phyloP scores from a whole-genome alignment of 202 grass and related monocot genomes.

The Zizania palustris region DNA sequence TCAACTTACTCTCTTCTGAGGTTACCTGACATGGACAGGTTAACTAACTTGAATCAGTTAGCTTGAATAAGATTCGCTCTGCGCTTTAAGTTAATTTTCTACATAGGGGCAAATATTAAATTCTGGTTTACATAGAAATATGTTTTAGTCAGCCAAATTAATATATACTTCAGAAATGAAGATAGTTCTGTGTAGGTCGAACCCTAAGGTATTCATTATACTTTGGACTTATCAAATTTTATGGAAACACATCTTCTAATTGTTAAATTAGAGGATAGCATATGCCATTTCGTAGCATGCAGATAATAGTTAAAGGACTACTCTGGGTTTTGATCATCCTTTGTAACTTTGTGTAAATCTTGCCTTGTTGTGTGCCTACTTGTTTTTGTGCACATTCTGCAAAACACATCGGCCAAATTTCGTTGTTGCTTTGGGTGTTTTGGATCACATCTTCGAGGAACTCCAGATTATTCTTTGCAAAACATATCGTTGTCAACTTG shows the following conservation, averaged over 20 bases:
- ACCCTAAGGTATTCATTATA: not conserved
- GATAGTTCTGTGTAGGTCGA: not conserved
- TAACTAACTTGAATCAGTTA: not conserved
- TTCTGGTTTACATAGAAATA: conserved; percentile 3
- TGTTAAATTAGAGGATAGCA: not conserved
- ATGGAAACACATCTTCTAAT: not conserved
- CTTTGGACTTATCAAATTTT: not conserved
- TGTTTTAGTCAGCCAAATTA: not conserved
- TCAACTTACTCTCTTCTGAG: not conserved
- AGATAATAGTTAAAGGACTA: not conserved
- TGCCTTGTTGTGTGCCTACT: not conserved
- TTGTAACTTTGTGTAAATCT: not conserved
- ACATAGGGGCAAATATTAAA: not conserved
- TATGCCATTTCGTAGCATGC: not conserved
- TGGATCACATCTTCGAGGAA: no score
- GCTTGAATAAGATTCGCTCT: not conserved
- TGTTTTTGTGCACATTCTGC: no score
- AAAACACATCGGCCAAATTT: no score
- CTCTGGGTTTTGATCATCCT: conserved; percentile 13
- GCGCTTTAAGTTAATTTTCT: not conserved
- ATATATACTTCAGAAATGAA: not conserved
- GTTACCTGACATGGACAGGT: not conserved
- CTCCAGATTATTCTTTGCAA: no score
- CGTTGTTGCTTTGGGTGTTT: no score
- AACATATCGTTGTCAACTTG: no score